These are phyloP conservation scores for Boletus rufocinnamomeus DNA, from an alignment of 768 basidiomycete genomes.

Conservation along the genomic window DNA sequence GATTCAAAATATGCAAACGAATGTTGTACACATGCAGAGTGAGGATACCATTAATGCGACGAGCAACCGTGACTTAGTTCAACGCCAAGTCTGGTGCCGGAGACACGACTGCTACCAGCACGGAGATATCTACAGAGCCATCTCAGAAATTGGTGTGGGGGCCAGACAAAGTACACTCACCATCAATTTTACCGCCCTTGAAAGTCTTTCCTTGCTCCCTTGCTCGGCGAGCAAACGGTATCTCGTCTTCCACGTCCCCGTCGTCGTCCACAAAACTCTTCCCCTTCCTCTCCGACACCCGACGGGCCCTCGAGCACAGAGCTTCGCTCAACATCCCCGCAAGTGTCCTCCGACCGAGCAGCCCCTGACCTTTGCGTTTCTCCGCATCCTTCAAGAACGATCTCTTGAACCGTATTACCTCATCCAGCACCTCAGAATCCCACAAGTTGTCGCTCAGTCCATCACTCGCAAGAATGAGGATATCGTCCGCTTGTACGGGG, in stretches of 20 bases:
- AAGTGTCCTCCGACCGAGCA: conserved; percentile 53
- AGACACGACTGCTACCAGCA: conserved; percentile 65
- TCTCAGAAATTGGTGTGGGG: neutral
- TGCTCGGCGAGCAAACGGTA: conserved; percentile 85
- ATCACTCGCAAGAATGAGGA: conserved; percentile 80
- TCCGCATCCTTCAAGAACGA: conserved; percentile 34
- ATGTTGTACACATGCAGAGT: conserved; percentile 28
- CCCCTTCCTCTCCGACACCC: conserved; percentile 57
- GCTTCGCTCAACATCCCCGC: conserved; percentile 78
- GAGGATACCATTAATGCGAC: conserved; percentile 19
- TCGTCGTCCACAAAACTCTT: conserved; percentile 26
- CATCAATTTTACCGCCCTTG: conserved; percentile 84
- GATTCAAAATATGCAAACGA: conserved; percentile 21
- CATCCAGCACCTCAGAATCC: conserved; percentile 86
- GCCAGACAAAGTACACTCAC: conserved; percentile 40
- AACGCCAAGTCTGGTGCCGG: conserved; percentile 37
- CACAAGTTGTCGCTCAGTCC: conserved; percentile 86
- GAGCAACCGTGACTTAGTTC: conserved; percentile 13
- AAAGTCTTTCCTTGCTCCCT: conserved; percentile 71
- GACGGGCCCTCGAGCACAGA: conserved; percentile 73
- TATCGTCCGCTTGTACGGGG: conserved; percentile 69
- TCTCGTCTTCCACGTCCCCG: conserved; percentile 46
- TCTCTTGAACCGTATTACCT: conserved; percentile 61
- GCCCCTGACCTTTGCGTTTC: conserved; percentile 17
- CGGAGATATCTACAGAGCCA: conserved; percentile 55